phyloP scores from a whole-genome alignment of 2,329 filamentous ascomycete genomes.

The Sporothrix brasiliensis region DNA sequence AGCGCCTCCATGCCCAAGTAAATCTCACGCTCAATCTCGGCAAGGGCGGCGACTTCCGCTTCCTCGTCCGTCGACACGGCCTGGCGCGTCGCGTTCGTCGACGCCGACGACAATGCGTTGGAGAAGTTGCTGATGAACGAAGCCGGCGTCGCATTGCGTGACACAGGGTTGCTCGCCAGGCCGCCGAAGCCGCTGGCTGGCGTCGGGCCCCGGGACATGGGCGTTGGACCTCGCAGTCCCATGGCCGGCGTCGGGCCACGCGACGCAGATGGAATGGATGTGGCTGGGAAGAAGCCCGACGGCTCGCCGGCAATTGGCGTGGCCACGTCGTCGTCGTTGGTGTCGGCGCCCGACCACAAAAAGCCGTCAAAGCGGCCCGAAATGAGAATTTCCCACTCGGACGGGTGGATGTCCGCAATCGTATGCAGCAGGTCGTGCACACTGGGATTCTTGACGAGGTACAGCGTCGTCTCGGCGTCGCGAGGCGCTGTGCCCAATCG shows the following conservation, averaged over 20 bases:
- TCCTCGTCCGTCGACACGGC: constrained; percentile 90
- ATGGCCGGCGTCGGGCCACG: constrained; percentile 57
- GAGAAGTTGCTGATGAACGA: constrained; percentile 44
- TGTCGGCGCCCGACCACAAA: constrained; percentile 89
- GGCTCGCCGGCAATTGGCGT: constrained; percentile 47
- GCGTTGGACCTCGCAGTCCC: constrained; percentile 37
- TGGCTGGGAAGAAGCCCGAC: constrained; percentile 28
- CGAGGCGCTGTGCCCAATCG: constrained; percentile 72
- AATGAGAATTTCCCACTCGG: constrained; percentile 95
- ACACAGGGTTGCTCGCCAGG: constrained; percentile 52
- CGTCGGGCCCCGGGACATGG: constrained; percentile 45
- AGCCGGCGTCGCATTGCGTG: constrained; percentile 58
- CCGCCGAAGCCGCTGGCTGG: constrained; percentile 44
- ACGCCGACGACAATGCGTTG: constrained; percentile 53
- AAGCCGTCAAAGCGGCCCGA: constrained; percentile 96
- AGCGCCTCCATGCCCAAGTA: constrained; percentile 92
- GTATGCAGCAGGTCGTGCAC: constrained; percentile 87
- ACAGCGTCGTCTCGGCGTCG: constrained; percentile 83
- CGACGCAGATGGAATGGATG: constrained; percentile 40
- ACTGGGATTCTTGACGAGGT: constrained; percentile 77
- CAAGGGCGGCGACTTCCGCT: constrained; percentile 84
- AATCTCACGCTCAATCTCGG: constrained; percentile 90
- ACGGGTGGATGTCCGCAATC: constrained; percentile 80
- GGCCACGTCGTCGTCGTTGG: constrained; percentile 51
- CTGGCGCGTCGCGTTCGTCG: constrained; percentile 51